phyloP scores from a whole-genome alignment of 805 yeast genomes.

The Lipomyces chichibuensis region DNA sequence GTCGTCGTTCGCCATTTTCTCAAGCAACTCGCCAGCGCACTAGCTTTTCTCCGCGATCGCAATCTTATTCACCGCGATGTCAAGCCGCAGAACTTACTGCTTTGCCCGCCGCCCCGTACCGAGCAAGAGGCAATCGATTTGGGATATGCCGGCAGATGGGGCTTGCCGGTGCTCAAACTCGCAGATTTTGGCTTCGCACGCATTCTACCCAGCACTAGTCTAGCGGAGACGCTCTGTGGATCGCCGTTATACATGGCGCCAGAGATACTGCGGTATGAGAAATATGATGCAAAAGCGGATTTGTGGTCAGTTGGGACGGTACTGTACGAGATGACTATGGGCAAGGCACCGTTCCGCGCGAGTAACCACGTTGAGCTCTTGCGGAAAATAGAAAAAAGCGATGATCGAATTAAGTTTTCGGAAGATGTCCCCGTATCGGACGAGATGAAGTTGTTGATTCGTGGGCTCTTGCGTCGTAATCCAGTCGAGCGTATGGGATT shows the following conservation, averaged over 20 bases:
- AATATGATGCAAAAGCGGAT: conserved; percentile 96
- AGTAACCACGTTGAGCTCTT: conserved; percentile 88
- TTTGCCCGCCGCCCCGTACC: conserved; percentile 80
- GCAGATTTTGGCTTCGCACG: conserved; percentile 99
- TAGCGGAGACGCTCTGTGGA: conserved; percentile 97
- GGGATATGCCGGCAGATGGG: conserved; percentile 78
- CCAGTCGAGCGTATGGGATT: conserved; percentile 89
- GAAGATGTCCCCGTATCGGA: conserved; percentile 63
- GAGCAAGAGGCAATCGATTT: conserved; percentile 57
- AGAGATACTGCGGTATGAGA: conserved; percentile 89
- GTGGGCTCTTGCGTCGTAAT: conserved; percentile 75
- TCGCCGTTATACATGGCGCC: conserved; percentile 99
- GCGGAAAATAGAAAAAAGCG: conserved; percentile 79
- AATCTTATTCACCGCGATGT: conserved; percentile 93
- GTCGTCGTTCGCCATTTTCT: conserved; percentile 79
- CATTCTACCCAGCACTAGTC: conserved; percentile 84
- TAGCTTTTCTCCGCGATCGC: conserved; percentile 76
- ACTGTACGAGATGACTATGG: conserved; percentile 90
- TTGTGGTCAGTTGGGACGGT: conserved; percentile 99
- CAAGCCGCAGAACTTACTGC: conserved; percentile 83
- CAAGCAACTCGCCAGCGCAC: conserved; percentile 82
- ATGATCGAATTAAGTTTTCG: conserved; percentile 80
- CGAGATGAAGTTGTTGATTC: conserved; percentile 68
- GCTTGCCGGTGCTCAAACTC: conserved; percentile 84
- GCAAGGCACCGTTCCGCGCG: conserved; percentile 96